Evolutionary conservation across 2,329 filamentous ascomycete species (phyloP).

Genomic region (Alternaria triticina): DNA sequence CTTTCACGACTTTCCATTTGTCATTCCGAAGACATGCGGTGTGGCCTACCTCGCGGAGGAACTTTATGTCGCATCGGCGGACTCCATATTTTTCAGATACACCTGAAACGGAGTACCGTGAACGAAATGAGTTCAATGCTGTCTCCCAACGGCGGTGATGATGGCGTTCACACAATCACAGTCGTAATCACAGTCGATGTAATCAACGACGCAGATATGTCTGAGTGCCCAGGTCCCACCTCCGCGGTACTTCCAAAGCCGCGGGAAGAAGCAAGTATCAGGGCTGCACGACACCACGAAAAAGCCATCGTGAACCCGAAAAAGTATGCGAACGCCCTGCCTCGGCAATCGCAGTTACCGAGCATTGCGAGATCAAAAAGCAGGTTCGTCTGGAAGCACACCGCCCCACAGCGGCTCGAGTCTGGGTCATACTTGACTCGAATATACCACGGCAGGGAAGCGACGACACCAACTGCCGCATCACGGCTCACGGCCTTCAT

Average conservation of each 20-base stretch:
- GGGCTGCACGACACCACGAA: not conserved
- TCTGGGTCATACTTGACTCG: not conserved
- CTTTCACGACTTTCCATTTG: not conserved
- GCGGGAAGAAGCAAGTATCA: not conserved
- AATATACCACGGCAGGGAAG: not conserved
- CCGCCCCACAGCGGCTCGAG: not conserved
- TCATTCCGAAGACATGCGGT: not conserved
- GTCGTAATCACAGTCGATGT: not conserved
- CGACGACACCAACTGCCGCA: not conserved
- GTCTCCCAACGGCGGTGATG: not conserved
- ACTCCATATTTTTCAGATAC: not conserved
- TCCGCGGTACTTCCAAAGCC: not conserved
- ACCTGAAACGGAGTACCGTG: not conserved
- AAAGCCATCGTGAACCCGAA: not conserved
- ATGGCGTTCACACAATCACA: not conserved
- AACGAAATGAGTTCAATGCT: not conserved
- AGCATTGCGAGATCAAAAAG: not conserved
- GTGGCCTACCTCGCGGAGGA: not conserved
- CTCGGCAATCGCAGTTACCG: not conserved
- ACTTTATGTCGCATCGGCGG: not conserved
- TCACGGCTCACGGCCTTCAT: not conserved
- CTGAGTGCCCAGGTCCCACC: not conserved
- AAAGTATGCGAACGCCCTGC: not conserved
- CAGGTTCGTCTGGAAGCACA: not conserved
- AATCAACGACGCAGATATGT: not conserved